phyloP scores from a whole-genome alignment of 2,329 filamentous ascomycete species.

The Xylariaceae sp. region DNA sequence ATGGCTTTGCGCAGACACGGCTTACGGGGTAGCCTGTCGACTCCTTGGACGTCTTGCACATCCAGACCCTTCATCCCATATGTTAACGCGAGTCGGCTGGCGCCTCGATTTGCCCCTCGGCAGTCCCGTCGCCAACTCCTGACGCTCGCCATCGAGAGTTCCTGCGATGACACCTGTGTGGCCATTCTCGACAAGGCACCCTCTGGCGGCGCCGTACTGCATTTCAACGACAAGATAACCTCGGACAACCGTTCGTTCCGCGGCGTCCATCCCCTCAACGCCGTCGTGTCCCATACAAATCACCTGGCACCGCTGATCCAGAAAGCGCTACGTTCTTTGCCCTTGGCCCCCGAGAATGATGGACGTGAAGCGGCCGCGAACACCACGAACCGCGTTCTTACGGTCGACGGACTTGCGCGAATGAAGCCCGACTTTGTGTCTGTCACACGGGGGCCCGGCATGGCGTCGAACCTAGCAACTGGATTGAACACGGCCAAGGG shows the following conservation, averaged over 20 bases:
- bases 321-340: constrained; percentile 56
- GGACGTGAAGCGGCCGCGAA: neutral
- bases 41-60: neutral
- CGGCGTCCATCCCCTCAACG: constrained; percentile 76
- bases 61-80: neutral
- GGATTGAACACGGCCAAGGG: constrained; percentile 86
- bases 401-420: constrained; percentile 29
- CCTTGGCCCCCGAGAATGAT: constrained; percentile 14
- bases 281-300: constrained; percentile 71
- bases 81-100: neutral
- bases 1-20: constrained; percentile 10
- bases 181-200: constrained; percentile 65
- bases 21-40: constrained; percentile 7
- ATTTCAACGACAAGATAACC: constrained; percentile 78
- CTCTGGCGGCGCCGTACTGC: constrained; percentile 49
- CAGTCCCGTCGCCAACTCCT: constrained; percentile 33
- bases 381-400: constrained; percentile 10
- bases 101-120: neutral
- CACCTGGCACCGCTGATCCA: constrained; percentile 65
- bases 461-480: constrained; percentile 71
- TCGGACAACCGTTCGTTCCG: constrained; percentile 70
- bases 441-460: constrained; percentile 86
- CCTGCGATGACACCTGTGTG: constrained; percentile 91
- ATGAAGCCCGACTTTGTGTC: constrained; percentile 76
- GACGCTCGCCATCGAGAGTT: constrained; percentile 75